Evolutionary conservation across 805 yeast species (phyloP).

Genomic region (Myxozyma nipponensis): DNA sequence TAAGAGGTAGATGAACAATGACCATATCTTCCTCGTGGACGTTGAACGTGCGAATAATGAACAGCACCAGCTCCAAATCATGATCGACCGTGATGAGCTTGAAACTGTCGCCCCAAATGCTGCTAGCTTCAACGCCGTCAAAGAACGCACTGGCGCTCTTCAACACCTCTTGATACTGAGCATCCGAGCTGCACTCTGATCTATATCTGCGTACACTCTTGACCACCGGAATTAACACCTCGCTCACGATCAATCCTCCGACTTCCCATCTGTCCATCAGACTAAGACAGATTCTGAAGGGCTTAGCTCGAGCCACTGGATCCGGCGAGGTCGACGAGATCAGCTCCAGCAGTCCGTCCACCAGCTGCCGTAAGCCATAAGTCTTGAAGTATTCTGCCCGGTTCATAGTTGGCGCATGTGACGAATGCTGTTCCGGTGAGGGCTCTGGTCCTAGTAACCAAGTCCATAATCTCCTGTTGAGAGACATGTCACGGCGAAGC

Average conservation of each 20-base stretch:
- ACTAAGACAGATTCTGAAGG: conserved; percentile 63
- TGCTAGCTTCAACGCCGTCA: conserved; percentile 77
- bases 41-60: conserved; percentile 61
- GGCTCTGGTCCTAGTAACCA: conserved; percentile 86
- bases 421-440: conserved; percentile 18
- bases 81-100: conserved; percentile 39
- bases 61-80: conserved; percentile 49
- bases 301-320: conserved; percentile 43
- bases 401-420: conserved; percentile 2
- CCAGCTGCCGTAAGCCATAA: conserved; percentile 43
- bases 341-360: conserved; percentile 52
- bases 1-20: conserved; percentile 67
- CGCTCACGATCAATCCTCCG: conserved; percentile 69
- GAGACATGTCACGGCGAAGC: conserved; percentile 83
- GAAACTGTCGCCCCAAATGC: conserved; percentile 68
- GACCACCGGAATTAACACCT: conserved; percentile 63
- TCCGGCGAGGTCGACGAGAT: conserved; percentile 33
- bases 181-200: conserved; percentile 30
- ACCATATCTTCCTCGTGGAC: conserved; percentile 86
- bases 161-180: conserved; percentile 46
- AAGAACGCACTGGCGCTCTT: conserved; percentile 65
- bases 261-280: conserved; percentile 95
- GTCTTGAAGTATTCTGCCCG: conserved; percentile 34
- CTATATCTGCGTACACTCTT: conserved; percentile 42
- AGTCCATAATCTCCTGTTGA: conserved; percentile 88